Base-by-base conservation (phyloP, 352 stramenopile species). In the Pythium guiyangense region DNA sequence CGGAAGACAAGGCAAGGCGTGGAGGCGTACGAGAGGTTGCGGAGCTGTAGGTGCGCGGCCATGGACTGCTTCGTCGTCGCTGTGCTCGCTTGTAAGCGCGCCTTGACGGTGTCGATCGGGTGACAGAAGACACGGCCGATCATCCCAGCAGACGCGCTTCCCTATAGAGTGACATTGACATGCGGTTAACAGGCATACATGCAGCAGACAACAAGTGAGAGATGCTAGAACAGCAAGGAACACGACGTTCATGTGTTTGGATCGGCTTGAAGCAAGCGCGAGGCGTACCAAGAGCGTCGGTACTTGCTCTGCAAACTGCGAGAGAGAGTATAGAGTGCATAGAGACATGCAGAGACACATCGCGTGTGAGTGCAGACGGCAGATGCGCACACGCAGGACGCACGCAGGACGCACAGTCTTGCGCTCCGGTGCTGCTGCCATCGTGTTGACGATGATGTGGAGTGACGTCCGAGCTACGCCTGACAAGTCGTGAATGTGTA, bases 71-170 rank as follows among this genome's bases (percentile, higher is more conserved):
- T 51, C 10, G 45, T 52, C 22, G 51, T 50, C 18, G 45, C 29
- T 2, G 71, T 79, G 58, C 60, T 72, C 34, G 59, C 84, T 59
- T 96, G 86, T 26, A 96, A 58, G 34, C 79, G 83, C 54, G 90
- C 86, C 54, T 98, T 98, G 47, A 94, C 67, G 0, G 92, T 97
- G 65, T 98, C 92, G 18, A 98, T 73, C 17, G 92, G 92, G 55
- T 98, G 92, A 64, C 90, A 98, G 42, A 94, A 86, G 45, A 96
- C 49, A 12, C 86, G 82, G 0, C 83, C 79, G 17, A 94, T 78
- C 67, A 96, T 86, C 4, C 88, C 90, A 6, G 86, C 86, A 2
- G 84, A 74, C 29, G 86, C 84, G 55, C 89, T 97, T 26, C 80
- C 82, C 70, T 94, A 56, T 49, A 56, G 9, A 11, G 6, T 9